These are phyloP conservation scores for Parafenestella ontariensis DNA, from an alignment of 2,329 filamentous ascomycete genomes.

Conservation along the genomic window DNA sequence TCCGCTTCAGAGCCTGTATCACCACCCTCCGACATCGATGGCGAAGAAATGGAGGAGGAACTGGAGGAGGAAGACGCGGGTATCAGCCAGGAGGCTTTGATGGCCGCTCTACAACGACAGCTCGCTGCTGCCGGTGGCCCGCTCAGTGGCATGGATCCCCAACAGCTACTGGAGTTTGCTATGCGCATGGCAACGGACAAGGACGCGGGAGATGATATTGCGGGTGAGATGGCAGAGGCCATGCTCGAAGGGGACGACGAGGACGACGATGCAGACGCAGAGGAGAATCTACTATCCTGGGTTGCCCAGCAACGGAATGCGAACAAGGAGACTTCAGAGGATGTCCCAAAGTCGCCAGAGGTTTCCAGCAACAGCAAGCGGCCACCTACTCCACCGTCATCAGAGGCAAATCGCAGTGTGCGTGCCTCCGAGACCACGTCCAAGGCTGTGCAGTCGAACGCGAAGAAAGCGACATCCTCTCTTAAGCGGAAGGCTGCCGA, in stretches of 20 bases:
- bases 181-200: conserved; percentile 54
- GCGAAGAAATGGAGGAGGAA: conserved; percentile 21
- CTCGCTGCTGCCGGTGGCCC: conserved; percentile 45
- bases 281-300: conserved; percentile 43
- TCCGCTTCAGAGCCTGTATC: conserved; percentile 19
- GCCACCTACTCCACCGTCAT: conserved; percentile 32
- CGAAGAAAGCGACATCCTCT: conserved; percentile 15
- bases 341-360: conserved; percentile 14
- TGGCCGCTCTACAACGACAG: conserved; percentile 43
- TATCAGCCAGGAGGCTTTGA: conserved; percentile 51
- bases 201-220: conserved; percentile 51
- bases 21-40: conserved; percentile 22
- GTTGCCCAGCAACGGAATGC: conserved; percentile 40
- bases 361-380: conserved; percentile 13
- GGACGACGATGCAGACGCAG: conserved; percentile 35
- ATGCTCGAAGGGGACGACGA: conserved; percentile 49
- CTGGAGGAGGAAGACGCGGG: conserved; percentile 22
- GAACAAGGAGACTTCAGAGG: conserved; percentile 14
- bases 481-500: conserved; percentile 45
- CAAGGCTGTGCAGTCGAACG: conserved; percentile 5
- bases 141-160: conserved; percentile 51
- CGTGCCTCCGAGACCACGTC: conserved; percentile 9
- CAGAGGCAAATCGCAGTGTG: conserved; percentile 26
- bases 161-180: conserved; percentile 52
- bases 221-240: conserved; percentile 52